phyloP scores from a whole-genome alignment of 2,329 filamentous ascomycete species.

The Chaetomium sp. region DNA sequence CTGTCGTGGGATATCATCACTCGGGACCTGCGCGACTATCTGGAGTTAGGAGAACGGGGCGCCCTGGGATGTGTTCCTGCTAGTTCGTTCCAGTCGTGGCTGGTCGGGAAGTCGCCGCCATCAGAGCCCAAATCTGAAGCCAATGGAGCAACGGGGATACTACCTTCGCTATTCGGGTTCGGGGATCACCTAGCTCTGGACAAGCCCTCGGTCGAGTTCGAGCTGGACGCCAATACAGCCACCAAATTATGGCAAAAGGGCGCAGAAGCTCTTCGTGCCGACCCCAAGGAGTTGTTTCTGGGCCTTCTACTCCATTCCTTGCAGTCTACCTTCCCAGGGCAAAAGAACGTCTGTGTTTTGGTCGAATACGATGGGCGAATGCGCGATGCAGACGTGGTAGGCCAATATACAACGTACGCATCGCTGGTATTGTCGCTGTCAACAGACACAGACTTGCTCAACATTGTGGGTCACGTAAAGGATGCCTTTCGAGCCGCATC shows the following conservation, averaged over 20 bases:
- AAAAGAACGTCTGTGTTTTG: constrained; percentile 3
- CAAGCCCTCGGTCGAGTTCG: constrained; percentile 1
- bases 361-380: constrained; percentile 5
- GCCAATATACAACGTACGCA: constrained; percentile 1
- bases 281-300: constrained; percentile 5
- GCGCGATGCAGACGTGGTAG: constrained; percentile 1
- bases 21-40: constrained; percentile 3
- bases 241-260: constrained; percentile 1
- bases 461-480: constrained; percentile 2
- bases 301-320: constrained; percentile 5
- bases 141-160: constrained; percentile 5
- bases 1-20: constrained; percentile 5
- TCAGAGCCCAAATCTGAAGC: background rate
- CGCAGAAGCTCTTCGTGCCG: constrained; percentile 1
- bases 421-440: constrained; percentile 3
- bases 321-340: background rate
- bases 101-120: constrained; percentile 2
- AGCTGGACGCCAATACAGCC: constrained; percentile 5
- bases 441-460: constrained; percentile 2
- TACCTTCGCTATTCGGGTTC: constrained; percentile 1
- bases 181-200: background rate
- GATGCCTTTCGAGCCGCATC: constrained; percentile 5
- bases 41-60: constrained; percentile 1
- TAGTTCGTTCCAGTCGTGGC: constrained; percentile 6
- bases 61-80: background rate